Evolutionary conservation across 257 asterid genomes (phyloP), one percentile per base, ranked within the genome.

Genomic region (Solanum dulcamara): DNA sequence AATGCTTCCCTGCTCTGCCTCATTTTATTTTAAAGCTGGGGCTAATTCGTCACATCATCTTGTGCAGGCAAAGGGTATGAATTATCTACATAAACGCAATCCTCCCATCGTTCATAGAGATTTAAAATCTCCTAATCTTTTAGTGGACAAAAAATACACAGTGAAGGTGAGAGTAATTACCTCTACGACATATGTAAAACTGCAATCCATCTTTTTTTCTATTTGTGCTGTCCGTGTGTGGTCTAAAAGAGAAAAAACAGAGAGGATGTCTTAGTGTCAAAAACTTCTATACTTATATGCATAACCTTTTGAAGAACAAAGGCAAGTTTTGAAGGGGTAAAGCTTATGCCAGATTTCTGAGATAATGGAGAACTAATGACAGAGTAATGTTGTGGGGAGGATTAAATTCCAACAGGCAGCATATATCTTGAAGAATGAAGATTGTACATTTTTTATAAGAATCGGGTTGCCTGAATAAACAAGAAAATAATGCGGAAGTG

Each of bases 21-120:
- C 80, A 83, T 86, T 88, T 59, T 85, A 71, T 48, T 75, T 83
- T 28, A 57, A n/a, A 28, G 24, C 10, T 85, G 51, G 70, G 83
- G 37, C 64, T 51, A 77, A 82, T 80, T 22, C 53, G 51, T 77
- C 20, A 32, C 83, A 17, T 84, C 57, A 28, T 87, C 67, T 85
- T 86, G 57, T 91, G 83, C 95, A 96, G 99, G 98, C 97, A 53
- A 96, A 94, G 84, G 99, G 99, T 84, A 94, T 96, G 98, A 96
- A 94, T 90, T 94, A 96, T 92, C 97, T 96, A 88, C 99, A 96
- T 90, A 94, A 90, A 85, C 90, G 91, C 87, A 96, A 91, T 77
- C 99, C 99, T 87, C 99, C 99, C 37, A 87, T 96, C 87, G 98
- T 96, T 91, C 99, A 96, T 79, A 91, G 99, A 30, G 99, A 96